These are phyloP conservation scores for Porpolomopsis calyptriformis DNA, from an alignment of 768 basidiomycete genomes.

Conservation along the genomic window DNA sequence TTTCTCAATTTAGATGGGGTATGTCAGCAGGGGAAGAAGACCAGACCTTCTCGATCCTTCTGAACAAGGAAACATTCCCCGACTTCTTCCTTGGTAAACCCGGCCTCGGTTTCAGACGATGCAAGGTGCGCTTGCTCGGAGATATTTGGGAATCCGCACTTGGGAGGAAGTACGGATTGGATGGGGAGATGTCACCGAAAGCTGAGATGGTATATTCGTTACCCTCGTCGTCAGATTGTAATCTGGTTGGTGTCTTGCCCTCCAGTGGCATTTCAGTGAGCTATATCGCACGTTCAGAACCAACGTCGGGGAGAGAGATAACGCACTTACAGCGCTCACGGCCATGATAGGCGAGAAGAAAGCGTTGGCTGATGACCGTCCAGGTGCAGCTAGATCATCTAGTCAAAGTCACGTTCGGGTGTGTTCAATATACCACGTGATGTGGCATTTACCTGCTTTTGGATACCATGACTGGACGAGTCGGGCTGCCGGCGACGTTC, in stretches of 20 bases:
- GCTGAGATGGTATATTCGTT: constrained; percentile 32
- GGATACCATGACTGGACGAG: neutral
- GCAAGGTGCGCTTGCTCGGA: constrained; percentile 9
- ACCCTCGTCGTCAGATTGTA: neutral
- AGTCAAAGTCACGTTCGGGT: neutral
- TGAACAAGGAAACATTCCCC: neutral
- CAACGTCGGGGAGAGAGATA: neutral
- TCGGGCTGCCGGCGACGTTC: constrained; percentile 28
- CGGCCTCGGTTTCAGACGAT: neutral
- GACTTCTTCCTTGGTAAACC: constrained; percentile 3
- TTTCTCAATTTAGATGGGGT: neutral
- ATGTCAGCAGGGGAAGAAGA: neutral
- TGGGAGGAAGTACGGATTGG: constrained; percentile 27
- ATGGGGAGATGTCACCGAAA: constrained; percentile 36
- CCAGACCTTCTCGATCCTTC: neutral
- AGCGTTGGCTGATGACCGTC: neutral
- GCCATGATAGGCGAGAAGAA: neutral
- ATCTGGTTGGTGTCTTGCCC: neutral
- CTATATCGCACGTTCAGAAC: neutral
- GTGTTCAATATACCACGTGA: neutral
- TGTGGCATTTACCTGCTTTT: neutral
- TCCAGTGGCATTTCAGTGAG: neutral
- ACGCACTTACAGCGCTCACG: neutral
- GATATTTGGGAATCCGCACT: constrained; percentile 18
- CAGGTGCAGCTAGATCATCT: neutral